Evolutionary conservation across 2,329 filamentous ascomycete species (phyloP).

Genomic region (Paradendryphiella salina): DNA sequence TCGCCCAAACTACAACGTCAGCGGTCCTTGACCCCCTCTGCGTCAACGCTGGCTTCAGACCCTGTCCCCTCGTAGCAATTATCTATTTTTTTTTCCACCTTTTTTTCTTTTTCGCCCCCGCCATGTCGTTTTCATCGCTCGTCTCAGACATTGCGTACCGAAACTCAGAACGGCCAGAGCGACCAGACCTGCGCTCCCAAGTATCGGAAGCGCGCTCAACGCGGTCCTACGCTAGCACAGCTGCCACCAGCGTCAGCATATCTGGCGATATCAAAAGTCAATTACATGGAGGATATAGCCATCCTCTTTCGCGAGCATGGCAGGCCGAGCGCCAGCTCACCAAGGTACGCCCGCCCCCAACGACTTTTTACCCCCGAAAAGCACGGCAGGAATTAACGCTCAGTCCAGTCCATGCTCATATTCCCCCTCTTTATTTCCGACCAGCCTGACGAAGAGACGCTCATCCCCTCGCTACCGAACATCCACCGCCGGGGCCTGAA

Average conservation of each 20-base stretch:
- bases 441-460: constrained; percentile 85
- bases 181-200: constrained; percentile 51
- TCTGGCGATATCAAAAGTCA: constrained; percentile 57
- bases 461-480: constrained; percentile 87
- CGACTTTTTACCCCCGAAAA: not conserved
- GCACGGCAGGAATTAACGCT: constrained; percentile 22
- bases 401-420: constrained; percentile 86
- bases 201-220: constrained; percentile 53
- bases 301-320: constrained; percentile 56
- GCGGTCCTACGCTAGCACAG: constrained; percentile 56
- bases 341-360: constrained; percentile 47
- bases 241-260: constrained; percentile 58
- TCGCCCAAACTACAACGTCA: constrained; percentile 3
- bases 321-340: constrained; percentile 58
- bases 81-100: not conserved
- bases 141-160: constrained; percentile 57
- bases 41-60: not conserved
- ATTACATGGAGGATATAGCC: constrained; percentile 57
- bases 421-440: constrained; percentile 97
- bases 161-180: constrained; percentile 44
- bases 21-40: not conserved
- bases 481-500: constrained; percentile 88
- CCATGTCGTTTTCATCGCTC: constrained; percentile 58
- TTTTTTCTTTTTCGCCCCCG: not conserved
- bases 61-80: constrained; percentile 1